Conservation (phyloP, 192 early-diverging fungal species). For the Gryganskiella cystojenkinii region DNA sequence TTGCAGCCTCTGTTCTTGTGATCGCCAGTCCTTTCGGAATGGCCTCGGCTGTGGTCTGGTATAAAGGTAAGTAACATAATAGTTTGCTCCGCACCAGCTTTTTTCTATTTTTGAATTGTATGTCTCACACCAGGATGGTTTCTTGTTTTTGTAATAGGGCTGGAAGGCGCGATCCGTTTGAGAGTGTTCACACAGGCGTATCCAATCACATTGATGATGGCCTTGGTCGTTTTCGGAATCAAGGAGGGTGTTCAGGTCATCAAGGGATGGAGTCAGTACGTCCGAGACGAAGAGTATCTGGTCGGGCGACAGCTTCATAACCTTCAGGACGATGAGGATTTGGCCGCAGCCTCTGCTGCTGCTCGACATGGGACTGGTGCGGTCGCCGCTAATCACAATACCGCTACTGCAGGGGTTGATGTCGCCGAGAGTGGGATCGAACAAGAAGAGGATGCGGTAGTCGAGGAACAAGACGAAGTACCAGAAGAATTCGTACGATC, state of each 20-base stretch:
- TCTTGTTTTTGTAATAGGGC: neutral
- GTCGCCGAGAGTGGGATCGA: no score
- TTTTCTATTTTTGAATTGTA: neutral
- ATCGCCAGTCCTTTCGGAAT: slow-evolving; percentile 10
- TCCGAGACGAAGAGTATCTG: slow-evolving; percentile 46
- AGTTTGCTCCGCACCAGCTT: neutral
- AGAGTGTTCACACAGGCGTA: slow-evolving; percentile 20
- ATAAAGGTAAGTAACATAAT: slow-evolving; percentile 1
- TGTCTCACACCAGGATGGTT: no score
- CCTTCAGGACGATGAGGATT: slow-evolving; percentile 5
- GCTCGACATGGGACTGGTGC: no score
- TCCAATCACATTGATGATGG: neutral
- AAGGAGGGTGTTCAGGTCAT: slow-evolving; percentile 14
- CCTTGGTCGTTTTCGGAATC: slow-evolving; percentile 16
- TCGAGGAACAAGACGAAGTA: no score
- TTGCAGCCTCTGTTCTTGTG: slow-evolving; percentile 4
- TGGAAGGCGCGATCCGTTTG: neutral
- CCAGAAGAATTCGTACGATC: no score
- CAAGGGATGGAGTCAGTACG: slow-evolving; percentile 39
- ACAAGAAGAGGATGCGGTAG: no score
- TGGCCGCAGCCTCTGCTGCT: neutral
- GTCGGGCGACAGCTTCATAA: slow-evolving; percentile 47
- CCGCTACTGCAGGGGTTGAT: no score
- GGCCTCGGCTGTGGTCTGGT: slow-evolving; percentile 5
- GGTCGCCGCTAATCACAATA: no score